Percentiles rank a stretch among this genome's conserved stretches.
These are phyloP conservation scores for Fusarium mexicanum DNA, from an alignment of 2,329 filamentous ascomycete species.

Conservation along the genomic window DNA sequence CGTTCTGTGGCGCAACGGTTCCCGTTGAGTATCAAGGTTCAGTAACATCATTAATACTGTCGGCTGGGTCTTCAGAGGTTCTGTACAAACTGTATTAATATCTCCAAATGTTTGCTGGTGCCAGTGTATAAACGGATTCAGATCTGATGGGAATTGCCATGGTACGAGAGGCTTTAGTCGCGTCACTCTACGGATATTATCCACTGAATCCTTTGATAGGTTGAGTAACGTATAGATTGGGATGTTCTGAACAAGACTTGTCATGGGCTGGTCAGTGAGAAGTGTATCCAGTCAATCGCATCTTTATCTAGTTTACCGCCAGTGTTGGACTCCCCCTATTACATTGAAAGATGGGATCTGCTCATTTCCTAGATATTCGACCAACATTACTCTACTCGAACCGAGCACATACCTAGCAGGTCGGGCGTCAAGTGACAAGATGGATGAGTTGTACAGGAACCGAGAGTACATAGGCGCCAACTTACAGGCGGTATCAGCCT, in stretches of 20 bases:
- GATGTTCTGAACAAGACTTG: background rate
- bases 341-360: background rate
- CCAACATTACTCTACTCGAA: background rate
- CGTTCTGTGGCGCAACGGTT: background rate
- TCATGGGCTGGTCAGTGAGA: background rate
- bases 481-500: background rate
- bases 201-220: background rate
- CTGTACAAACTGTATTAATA: background rate
- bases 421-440: background rate
- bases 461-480: background rate
- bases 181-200: background rate
- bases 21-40: background rate
- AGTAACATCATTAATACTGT: background rate
- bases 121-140: background rate
- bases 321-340: background rate
- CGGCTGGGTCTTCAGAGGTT: background rate
- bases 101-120: background rate
- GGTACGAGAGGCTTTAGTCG: slow-evolving; percentile 1
- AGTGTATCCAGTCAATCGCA: background rate
- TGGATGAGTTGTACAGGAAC: background rate
- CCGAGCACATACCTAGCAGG: background rate
- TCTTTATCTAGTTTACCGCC: background rate
- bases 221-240: background rate
- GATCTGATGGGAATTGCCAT: background rate
- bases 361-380: background rate